phyloP scores from a whole-genome alignment of 2,329 filamentous ascomycete species.

The Stromatinia cepivora region DNA sequence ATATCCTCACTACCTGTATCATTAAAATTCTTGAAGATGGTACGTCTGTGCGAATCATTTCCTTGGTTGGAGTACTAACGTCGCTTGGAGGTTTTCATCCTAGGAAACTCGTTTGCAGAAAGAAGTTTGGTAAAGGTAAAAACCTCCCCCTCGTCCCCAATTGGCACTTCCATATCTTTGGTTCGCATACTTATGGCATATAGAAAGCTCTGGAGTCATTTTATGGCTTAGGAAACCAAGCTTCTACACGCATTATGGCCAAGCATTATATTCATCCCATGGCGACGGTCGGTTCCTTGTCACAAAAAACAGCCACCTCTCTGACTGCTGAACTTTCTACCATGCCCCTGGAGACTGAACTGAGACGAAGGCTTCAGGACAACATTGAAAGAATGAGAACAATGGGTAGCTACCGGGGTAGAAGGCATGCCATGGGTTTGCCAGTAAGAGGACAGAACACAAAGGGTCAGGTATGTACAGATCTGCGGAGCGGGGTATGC shows the following conservation, averaged over 20 bases:
- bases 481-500: neutral
- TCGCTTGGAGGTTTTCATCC: slow-evolving; percentile 64
- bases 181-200: slow-evolving; percentile 7
- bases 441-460: slow-evolving; percentile 91
- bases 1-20: neutral
- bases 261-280: slow-evolving; percentile 85
- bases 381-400: slow-evolving; percentile 86
- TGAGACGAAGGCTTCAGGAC: slow-evolving; percentile 73
- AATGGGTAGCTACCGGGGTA: slow-evolving; percentile 86
- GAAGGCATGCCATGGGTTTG: slow-evolving; percentile 87
- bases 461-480: slow-evolving; percentile 63
- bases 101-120: slow-evolving; percentile 85
- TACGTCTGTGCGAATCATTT: slow-evolving; percentile 15
- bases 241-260: slow-evolving; percentile 75
- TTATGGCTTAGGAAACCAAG: slow-evolving; percentile 76
- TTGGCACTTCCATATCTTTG: neutral
- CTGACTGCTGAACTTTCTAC: slow-evolving; percentile 82
- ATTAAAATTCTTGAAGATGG: slow-evolving; percentile 32
- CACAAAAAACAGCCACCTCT: slow-evolving; percentile 74
- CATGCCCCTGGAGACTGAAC: slow-evolving; percentile 93
- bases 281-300: slow-evolving; percentile 73
- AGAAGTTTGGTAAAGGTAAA: slow-evolving; percentile 77
- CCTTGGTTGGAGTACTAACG: slow-evolving; percentile 17
- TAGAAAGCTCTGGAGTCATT: slow-evolving; percentile 77
- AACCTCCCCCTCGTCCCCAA: slow-evolving; percentile 27